Conservation (phyloP, 1,284 basidiomycete species). For the Flammula alnicola region DNA sequence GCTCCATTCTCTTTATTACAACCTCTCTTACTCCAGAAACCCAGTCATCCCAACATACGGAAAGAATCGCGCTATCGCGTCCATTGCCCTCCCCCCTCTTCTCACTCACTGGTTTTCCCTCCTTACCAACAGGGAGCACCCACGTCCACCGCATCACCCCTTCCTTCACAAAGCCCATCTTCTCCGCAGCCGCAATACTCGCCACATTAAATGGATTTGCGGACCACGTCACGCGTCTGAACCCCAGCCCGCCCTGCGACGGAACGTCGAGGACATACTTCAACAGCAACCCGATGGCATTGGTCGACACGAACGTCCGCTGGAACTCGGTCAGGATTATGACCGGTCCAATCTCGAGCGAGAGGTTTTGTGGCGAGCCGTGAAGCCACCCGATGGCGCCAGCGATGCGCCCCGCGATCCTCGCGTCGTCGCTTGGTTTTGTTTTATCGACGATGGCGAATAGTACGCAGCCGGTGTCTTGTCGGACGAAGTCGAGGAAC, state of each 20-base stretch:
- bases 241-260: conserved; percentile 55
- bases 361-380: conserved; percentile 33
- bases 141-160: conserved; percentile 55
- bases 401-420: conserved; percentile 34
- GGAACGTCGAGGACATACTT: conserved; percentile 57
- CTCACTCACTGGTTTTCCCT: conserved; percentile 34
- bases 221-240: conserved; percentile 66
- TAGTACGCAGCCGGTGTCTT: conserved; percentile 25
- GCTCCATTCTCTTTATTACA: conserved; percentile 35
- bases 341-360: conserved; percentile 47
- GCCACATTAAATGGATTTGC: conserved; percentile 52
- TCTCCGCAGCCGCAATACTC: conserved; percentile 55
- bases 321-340: conserved; percentile 50
- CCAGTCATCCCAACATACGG: conserved; percentile 56
- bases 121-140: conserved; percentile 42
- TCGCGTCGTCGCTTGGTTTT: conserved; percentile 19
- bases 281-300: conserved; percentile 52
- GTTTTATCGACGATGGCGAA: conserved; percentile 49
- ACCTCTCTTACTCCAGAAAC: conserved; percentile 38
- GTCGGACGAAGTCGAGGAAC: conserved; percentile 25
- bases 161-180: conserved; percentile 65
- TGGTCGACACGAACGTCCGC: conserved; percentile 50
- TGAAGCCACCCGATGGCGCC: conserved; percentile 46
- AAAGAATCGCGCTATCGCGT: conserved; percentile 43
- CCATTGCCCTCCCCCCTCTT: conserved; percentile 41